Evolutionary conservation across 495 filamentous ascomycete species (phyloP), one percentile per base, ranked within the genome.

Genomic region (Aspergillus olivimuriae): DNA sequence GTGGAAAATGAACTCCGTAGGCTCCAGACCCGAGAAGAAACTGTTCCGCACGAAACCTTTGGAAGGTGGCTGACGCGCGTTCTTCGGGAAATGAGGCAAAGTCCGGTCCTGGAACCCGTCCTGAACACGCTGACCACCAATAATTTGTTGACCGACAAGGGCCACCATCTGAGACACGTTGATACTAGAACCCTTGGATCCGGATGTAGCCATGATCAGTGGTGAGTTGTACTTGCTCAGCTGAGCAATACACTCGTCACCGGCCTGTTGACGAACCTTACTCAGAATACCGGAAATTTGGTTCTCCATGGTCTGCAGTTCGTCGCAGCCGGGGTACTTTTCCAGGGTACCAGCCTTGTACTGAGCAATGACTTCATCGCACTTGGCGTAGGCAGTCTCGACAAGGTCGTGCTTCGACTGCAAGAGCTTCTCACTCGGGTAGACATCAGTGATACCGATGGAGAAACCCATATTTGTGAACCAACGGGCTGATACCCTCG

Each of bases 141-240:
- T 97, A 74, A 96, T 95, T 55, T 98, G 92, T 62, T 98, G 92
- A 46, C 92, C 92, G 51, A 98, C 92, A 50, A 88, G 83, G 24
- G 94, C 89, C 60, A 97, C 83, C 92, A 98, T 98, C 70, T 98
- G 92, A 18, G 94, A 91, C 37, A 98, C 92, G 71, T 98, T 98
- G 74, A 97, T 95, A 57, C 83, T 84, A 2, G 89, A 95, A 55
- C 92, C 83, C 65, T 98, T 98, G 28, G 92, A 95, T 23, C 92
- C 92, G 7, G 87, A 95, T 34, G 85, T 94, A 35, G 92, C 92
- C 92, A 98, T 98, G 70, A 95, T 84, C 53, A 96, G 70, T 8
- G 92, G 89, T 2, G 92, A 83, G 56, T 98, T 98, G 70, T 88
- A 89, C 47, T 80, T 85, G 69, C 87, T 92, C 41, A 98, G 74